Base-by-base conservation (phyloP, 169 alveolate genomes). In the Hammondia hammondi region DNA sequence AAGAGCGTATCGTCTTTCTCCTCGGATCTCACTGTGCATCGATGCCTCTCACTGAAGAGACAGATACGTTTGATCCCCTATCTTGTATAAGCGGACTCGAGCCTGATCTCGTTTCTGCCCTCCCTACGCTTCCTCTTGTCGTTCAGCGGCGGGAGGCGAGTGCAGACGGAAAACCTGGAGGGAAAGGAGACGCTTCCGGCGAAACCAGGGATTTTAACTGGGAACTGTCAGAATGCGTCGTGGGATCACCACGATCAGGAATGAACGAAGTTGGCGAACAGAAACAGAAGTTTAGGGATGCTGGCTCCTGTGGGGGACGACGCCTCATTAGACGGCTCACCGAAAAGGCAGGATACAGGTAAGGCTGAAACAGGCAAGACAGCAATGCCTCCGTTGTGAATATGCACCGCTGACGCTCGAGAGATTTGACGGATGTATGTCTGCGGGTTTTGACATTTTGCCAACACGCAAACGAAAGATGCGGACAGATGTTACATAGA, bases 261-360 rank as follows among this genome's bases (percentile, higher is more conserved):
- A 73, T 37, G 14, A n/a, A 73, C 32, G 43, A n/a, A 27, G 4
- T 37, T n/a, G 85, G 52, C 14, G 85, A n/a, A 73, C 77, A 67
- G n/a, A 67, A 67, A 67, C 77, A 67, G 77, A 67, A 27, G 77
- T 67, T 67, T 77, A 32, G 87, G 46, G 90, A 82, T n/a, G 90
- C 90, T 9, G 71, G 90, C 70, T 82, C 90, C 32, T 21, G 52
- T n/a, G 90, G 90, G 7, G 90, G 90, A 43, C 57, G 90, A 5
- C 61, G 70, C 24, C 70, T 82, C 70, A 82, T 82, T 46, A 14
- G 70, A 35, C 61, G 90, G 27, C 90, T 82, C 72, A 45, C 72
- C 57, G 43, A 43, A 45, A 45, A 45, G 52, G 90, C 90, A 9
- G 90, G 90, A 14, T 82, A 82, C 90, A 82, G 90, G 90, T 82